Base-by-base conservation (phyloP, 192 early-diverging fungal genomes). In the Phlyctochytrium bullatum region DNA sequence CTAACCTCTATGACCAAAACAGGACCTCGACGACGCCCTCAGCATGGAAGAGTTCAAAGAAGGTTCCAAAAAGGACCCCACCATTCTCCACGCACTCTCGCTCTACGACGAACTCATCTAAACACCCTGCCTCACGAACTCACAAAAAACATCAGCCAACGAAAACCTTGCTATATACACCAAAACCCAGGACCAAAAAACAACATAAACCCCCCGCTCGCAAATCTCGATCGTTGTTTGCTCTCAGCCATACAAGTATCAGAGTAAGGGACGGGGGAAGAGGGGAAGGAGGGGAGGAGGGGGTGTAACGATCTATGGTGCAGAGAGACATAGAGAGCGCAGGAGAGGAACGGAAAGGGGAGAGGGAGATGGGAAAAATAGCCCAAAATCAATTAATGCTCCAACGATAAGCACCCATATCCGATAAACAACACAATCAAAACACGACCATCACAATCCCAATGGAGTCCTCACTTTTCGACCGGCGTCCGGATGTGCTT, bases 1-100 rank as follows among this genome's bases (percentile, higher is more conserved):
- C 0, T 4, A 27, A 66, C n/a, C 12, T 30, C 12, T 36, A 16
- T n/a, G 3, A 14, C 29, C 33, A 24, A 33, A 6, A 30, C 68
- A 88, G 82, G 88, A 95, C 78, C 80, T 80, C n/a, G 92, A 94
- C 65, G 93, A 90, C 29, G 74, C 75, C 47, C 75, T 97, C 36
- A 91, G 86, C 50, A 86, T 91, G 71, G 89, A 91, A 24, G 93
- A 95, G 76, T 97, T 95, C 73, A 83, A 88, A 67, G 87, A 93
- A 72, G 93, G 93, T 31, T 91, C 90, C 51, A 87, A 88, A 71
- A 89, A 88, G 66, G 93, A 97, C 62, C 91, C 92, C 30, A 85
- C 88, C 24, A 93, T 94, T 68, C 81, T 94, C 52, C 88, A 93
- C 71, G 92, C 95, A 0, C 83, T 97, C 34, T 91, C 85, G 67